Percentiles rank a stretch among this genome's conserved stretches.
phyloP scores from a whole-genome alignment of 2,329 filamentous ascomycete species.

The Aspergillus neotritici region DNA sequence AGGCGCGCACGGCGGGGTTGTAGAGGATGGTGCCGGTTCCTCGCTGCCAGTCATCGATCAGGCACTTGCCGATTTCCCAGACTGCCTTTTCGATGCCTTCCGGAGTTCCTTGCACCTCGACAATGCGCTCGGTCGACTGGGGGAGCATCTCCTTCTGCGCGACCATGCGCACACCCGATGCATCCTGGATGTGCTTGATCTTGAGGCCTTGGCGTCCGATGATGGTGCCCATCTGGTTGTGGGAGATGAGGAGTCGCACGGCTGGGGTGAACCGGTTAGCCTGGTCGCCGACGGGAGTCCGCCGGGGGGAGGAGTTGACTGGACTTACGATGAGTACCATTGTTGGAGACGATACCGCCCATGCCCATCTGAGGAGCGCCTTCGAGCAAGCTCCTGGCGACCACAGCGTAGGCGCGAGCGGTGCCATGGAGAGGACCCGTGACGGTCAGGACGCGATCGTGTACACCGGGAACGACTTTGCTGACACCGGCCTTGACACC shows the following conservation, averaged over 20 bases:
- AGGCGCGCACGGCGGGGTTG: conserved; percentile 89
- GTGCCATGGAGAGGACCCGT: conserved; percentile 84
- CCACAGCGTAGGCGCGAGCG: conserved; percentile 86
- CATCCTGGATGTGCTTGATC: conserved; percentile 99
- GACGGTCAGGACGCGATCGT: conserved; percentile 94
- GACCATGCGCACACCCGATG: conserved; percentile 95
- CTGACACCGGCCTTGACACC: conserved; percentile 97
- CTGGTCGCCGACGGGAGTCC: background rate
- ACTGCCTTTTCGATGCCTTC: conserved; percentile 93
- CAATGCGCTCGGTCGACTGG: conserved; percentile 95
- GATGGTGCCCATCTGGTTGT: conserved; percentile 99
- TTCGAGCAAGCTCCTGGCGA: conserved; percentile 84
- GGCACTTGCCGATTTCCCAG: conserved; percentile 98
- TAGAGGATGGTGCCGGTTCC: conserved; percentile 96
- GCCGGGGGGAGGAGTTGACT: background rate
- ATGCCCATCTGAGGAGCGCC: conserved; percentile 93
- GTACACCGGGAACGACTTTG: conserved; percentile 96
- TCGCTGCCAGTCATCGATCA: conserved; percentile 96
- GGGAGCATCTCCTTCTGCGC: conserved; percentile 99
- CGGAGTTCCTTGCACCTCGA: conserved; percentile 91
- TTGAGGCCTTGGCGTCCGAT: conserved; percentile 94
- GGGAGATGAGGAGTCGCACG: conserved; percentile 94
- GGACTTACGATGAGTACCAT: conserved; percentile 89
- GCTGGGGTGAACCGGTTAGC: conserved; percentile 50
- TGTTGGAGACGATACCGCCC: conserved; percentile 80